Evolutionary conservation across 176 grass and related monocot genomes (phyloP), one percentile per base, ranked within the genome.

Genomic region (Poa annua): DNA sequence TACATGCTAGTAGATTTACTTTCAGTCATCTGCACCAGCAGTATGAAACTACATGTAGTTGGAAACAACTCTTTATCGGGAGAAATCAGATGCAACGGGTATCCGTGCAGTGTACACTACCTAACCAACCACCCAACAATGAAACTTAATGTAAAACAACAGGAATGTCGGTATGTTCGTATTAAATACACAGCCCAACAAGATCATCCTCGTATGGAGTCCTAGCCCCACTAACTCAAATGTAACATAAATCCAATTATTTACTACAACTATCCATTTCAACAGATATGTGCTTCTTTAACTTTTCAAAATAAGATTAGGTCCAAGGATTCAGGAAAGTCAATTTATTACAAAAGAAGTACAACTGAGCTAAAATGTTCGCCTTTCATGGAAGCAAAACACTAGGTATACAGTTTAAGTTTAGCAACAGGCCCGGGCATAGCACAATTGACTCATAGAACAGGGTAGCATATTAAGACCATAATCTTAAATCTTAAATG

Each of bases 131-230:
- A 5, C 38, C 34, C 24, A 67, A 17, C 8, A 25, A 57, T 34
- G 8, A 24, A 25, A 8, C 36, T 75, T 75, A 6, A 75, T 70
- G 19, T 59, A 21, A 45, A 45, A 85, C n/a, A n/a, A 66, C 22
- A 71, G 13, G 63, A 25, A 36, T 47, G 48, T 16, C 71, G 8
- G 67, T 72, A 7, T 35, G 33, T 64, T 75, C 45, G 20, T 6
- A 5, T 86, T 41, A 7, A 87, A 77, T 68, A n/a, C 36, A 33
- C 19, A 57, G 9, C 25, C 49, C 13, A 57, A 45, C 59, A 86
- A 55, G 20, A 6, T 11, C 24, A 67, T 57, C 14, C 35, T 12
- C 57, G 5, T 61, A 61, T 25, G 22, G 57, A 45, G 39, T 76
- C 38, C 25, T 50, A 50, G 2, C 36, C 45, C 22, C 61, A 62